A percentile compares a stretch with the other conserved stretches of the same genome.
Evolutionary conservation across 305 asterid species (phyloP).

Genomic region (Fraxinus angustifolia): DNA sequence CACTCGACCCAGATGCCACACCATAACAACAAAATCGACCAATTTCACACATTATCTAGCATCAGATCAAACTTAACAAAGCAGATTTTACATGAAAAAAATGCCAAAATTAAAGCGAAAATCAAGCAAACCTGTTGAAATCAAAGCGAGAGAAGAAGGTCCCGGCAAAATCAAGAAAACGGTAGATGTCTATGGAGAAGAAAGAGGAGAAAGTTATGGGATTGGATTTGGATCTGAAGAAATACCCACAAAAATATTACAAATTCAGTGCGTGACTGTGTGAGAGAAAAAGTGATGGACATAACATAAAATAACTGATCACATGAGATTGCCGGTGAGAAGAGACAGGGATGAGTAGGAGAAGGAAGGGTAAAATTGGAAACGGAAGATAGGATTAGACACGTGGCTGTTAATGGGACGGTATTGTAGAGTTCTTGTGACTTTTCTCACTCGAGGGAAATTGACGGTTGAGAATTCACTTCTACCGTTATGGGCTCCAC

Average conservation of each 20-base stretch:
- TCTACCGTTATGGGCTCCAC: constrained; percentile 11
- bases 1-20: constrained; percentile 23
- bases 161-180: constrained; percentile 20
- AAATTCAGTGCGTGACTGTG: constrained; percentile 26
- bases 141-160: constrained; percentile 36
- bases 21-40: constrained; percentile 15
- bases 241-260: not conserved
- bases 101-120: constrained; percentile 7
- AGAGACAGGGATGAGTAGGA: constrained; percentile 64
- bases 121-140: constrained; percentile 36
- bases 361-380: constrained; percentile 54
- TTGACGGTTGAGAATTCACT: constrained; percentile 13
- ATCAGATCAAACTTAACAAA: constrained; percentile 27
- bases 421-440: constrained; percentile 26
- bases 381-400: constrained; percentile 5
- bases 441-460: constrained; percentile 24
- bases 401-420: constrained; percentile 40
- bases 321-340: constrained; percentile 45
- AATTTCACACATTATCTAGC: not conserved
- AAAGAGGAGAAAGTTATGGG: not conserved
- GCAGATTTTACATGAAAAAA: constrained; percentile 10
- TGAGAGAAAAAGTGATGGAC: constrained; percentile 15
- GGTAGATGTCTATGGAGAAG: not conserved
- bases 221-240: constrained; percentile 27
- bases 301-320: constrained; percentile 41